phyloP scores from a whole-genome alignment of 2,329 filamentous ascomycete genomes.

The Pestalotiopsis sp. region DNA sequence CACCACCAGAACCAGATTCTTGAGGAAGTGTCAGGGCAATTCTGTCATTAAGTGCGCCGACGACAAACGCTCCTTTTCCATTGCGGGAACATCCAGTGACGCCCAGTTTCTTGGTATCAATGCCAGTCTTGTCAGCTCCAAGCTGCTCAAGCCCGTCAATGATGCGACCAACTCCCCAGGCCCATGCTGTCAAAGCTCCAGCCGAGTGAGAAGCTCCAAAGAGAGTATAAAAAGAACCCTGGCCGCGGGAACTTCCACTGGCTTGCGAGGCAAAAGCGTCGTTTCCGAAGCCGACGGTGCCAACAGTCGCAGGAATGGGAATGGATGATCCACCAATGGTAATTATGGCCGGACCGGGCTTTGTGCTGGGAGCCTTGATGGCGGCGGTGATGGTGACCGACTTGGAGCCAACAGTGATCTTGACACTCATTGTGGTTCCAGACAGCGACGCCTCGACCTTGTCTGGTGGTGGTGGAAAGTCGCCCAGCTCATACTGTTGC shows the following conservation, averaged over 20 bases:
- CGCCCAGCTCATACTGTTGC: conserved; percentile 54
- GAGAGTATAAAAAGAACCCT: conserved; percentile 61
- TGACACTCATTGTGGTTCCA: conserved; percentile 45
- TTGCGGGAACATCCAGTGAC: conserved; percentile 68
- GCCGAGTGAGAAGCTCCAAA: conserved; percentile 58
- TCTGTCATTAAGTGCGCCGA: conserved; percentile 59
- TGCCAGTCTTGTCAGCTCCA: conserved; percentile 43
- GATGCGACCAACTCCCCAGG: conserved; percentile 63
- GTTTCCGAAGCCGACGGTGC: conserved; percentile 61
- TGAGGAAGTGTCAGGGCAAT: conserved; percentile 65
- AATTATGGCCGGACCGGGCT: conserved; percentile 60
- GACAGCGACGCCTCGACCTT: conserved; percentile 47
- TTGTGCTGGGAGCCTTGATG: conserved; percentile 46
- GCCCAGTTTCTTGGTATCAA: conserved; percentile 52
- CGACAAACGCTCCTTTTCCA: conserved; percentile 66
- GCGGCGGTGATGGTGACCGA: conserved; percentile 46
- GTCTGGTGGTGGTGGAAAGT: conserved; percentile 47
- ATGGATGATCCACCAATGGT: conserved; percentile 57
- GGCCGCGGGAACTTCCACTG: conserved; percentile 49
- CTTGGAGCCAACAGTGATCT: conserved; percentile 45
- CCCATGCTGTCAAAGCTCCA: conserved; percentile 63
- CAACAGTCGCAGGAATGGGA: conserved; percentile 56
- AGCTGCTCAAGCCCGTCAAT: conserved; percentile 61
- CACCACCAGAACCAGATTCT: conserved; percentile 63
- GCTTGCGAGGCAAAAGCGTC: conserved; percentile 57